These are phyloP conservation scores for Ascochyta clinopodiicola DNA, from an alignment of 2,329 filamentous ascomycete genomes.

Conservation along the genomic window DNA sequence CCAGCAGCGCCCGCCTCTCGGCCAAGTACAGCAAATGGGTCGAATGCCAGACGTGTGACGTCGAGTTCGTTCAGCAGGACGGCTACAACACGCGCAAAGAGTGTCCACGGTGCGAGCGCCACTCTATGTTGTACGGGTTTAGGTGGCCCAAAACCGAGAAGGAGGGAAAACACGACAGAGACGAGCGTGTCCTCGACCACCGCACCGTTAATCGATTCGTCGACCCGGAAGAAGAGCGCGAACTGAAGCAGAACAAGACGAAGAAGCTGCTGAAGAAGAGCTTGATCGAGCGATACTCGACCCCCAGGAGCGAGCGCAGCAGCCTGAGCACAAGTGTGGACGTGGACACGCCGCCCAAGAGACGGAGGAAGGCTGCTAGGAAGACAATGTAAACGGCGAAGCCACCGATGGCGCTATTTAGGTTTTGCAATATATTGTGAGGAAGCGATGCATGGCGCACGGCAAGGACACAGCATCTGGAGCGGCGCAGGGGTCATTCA, in stretches of 20 bases:
- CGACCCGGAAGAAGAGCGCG: conserved; percentile 67
- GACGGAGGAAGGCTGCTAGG: conserved; percentile 30
- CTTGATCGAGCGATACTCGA: conserved; percentile 36
- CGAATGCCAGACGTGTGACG: conserved; percentile 82
- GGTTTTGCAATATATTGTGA: not conserved
- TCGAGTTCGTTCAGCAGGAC: conserved; percentile 84
- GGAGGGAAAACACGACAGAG: conserved; percentile 74
- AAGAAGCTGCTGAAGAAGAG: conserved; percentile 33
- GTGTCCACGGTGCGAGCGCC: conserved; percentile 91
- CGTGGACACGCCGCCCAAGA: conserved; percentile 30
- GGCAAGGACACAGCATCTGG: conserved; percentile 3
- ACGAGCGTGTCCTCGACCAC: conserved; percentile 77
- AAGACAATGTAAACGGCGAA: conserved; percentile 37
- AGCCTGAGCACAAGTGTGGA: conserved; percentile 35
- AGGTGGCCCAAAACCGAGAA: conserved; percentile 95
- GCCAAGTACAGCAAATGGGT: conserved; percentile 84
- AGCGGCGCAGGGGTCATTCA: conserved; percentile 9
- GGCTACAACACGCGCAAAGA: conserved; percentile 83
- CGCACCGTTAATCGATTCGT: conserved; percentile 87
- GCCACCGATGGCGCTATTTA: not conserved
- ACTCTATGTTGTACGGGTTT: conserved; percentile 94
- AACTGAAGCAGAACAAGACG: conserved; percentile 39
- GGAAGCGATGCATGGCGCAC: conserved; percentile 1
- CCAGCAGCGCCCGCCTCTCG: conserved; percentile 76
- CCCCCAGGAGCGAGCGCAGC: conserved; percentile 35